Percentiles rank a stretch among this genome's conserved stretches.
phyloP scores from a whole-genome alignment of 306 rosid species.

The Prunus mume region DNA sequence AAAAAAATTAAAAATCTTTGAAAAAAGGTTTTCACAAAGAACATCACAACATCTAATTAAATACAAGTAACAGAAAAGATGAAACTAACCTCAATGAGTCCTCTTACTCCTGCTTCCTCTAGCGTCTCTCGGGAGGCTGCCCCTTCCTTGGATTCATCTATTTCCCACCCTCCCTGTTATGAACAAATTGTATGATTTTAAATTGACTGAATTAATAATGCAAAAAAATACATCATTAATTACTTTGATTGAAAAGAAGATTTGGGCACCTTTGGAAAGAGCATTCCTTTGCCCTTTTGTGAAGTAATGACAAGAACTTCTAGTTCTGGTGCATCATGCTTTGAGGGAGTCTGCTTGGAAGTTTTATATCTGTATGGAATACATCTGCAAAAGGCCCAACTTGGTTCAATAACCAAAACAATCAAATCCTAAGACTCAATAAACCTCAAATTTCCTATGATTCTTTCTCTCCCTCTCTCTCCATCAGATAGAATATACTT shows the following conservation, averaged over 20 bases:
- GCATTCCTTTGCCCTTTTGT: conserved; percentile 83
- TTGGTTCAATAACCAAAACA: conserved; percentile 3
- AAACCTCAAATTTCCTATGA: too few relatives aligned
- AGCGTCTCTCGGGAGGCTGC: conserved; percentile 85
- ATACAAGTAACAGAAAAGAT: background rate
- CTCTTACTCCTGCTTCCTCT: conserved; percentile 92
- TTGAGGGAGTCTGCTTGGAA: conserved; percentile 28
- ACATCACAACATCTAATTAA: background rate
- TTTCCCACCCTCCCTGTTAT: conserved; percentile 91
- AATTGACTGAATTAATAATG: background rate
- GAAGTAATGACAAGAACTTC: conserved; percentile 86
- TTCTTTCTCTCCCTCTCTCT: too few relatives aligned
- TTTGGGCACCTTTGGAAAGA: conserved; percentile 76
- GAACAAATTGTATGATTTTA: background rate
- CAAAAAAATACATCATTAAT: background rate
- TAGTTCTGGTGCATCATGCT: conserved; percentile 42
- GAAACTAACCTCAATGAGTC: conserved; percentile 59
- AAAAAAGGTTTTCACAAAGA: background rate
- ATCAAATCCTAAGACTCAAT: too few relatives aligned
- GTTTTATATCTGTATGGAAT: conserved; percentile 76
- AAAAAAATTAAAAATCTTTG: background rate
- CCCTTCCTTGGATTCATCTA: conserved; percentile 76
- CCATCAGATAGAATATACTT: too few relatives aligned
- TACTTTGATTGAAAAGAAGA: background rate
- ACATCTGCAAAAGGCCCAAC: conserved; percentile 54